Evolutionary conservation across 768 basidiomycete species (phyloP).

Genomic region (Russula dissimulans): DNA sequence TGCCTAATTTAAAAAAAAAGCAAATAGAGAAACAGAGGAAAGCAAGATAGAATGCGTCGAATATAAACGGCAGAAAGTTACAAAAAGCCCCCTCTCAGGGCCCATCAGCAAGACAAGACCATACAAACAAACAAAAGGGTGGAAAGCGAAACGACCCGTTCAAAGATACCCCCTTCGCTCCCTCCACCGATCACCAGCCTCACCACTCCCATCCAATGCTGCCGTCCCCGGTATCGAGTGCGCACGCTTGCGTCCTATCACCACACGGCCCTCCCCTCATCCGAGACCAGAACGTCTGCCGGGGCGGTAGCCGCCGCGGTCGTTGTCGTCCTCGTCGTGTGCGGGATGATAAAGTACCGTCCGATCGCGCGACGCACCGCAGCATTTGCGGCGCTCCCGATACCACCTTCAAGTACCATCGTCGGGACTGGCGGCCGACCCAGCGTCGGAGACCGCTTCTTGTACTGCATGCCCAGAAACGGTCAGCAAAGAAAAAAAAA

Average conservation of each 20-base stretch:
- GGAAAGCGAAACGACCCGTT: neutral
- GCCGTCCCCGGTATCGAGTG: neutral
- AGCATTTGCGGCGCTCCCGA: neutral
- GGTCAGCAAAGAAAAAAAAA: neutral
- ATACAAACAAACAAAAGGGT: neutral
- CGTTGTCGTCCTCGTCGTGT: neutral
- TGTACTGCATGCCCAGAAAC: slow-evolving; percentile 22
- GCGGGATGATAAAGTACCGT: neutral
- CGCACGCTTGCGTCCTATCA: slow-evolving; percentile 13
- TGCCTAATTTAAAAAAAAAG: too few species aligned
- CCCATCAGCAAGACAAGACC: neutral
- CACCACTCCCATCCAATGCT: neutral
- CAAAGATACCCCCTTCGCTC: neutral
- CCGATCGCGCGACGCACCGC: slow-evolving; percentile 11
- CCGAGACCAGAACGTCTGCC: neutral
- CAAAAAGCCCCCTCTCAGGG: neutral
- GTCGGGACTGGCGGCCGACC: neutral
- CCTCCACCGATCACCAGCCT: neutral
- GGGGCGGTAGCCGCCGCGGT: neutral
- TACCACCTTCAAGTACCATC: neutral
- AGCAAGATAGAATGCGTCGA: too few species aligned
- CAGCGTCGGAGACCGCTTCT: slow-evolving; percentile 17
- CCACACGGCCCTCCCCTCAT: neutral
- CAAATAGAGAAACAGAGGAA: too few species aligned
- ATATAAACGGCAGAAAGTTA: too few species aligned